These are phyloP conservation scores for Penicillium salamii DNA, from an alignment of 495 filamentous ascomycete genomes.

Conservation along the genomic window DNA sequence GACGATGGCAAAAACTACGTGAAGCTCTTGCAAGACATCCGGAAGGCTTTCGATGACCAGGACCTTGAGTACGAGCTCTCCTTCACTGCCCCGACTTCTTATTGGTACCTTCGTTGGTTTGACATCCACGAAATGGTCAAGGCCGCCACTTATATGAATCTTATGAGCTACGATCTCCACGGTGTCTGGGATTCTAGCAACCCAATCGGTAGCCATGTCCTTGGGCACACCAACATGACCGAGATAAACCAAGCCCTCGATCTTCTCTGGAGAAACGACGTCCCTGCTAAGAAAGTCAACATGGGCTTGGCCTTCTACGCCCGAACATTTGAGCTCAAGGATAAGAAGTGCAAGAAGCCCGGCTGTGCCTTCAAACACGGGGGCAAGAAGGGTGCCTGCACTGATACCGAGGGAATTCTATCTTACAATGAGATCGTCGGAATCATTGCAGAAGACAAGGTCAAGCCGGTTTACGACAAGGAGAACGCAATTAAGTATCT, in stretches of 20 bases:
- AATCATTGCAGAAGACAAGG: not conserved
- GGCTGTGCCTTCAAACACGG: not conserved
- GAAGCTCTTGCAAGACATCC: not conserved
- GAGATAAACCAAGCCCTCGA: conserved; percentile 31
- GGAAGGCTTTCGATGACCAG: not conserved
- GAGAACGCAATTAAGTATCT: not conserved
- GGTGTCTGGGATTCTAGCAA: conserved; percentile 21
- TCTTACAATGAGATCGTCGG: not conserved
- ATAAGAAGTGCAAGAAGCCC: conserved; percentile 28
- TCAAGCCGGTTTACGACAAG: not conserved
- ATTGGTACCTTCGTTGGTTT: conserved; percentile 42
- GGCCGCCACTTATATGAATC: conserved; percentile 44
- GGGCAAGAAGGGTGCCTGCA: not conserved
- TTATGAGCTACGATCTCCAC: conserved; percentile 47
- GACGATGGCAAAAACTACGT: not conserved
- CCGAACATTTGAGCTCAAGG: conserved; percentile 30
- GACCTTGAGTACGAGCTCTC: not conserved
- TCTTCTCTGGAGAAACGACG: conserved; percentile 32
- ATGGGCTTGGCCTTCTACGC: conserved; percentile 41
- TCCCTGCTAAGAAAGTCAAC: conserved; percentile 30
- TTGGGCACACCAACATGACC: conserved; percentile 31
- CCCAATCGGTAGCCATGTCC: conserved; percentile 19
- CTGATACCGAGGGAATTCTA: not conserved
- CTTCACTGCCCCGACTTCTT: conserved; percentile 4
- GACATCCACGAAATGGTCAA: conserved; percentile 35